Base-by-base conservation (phyloP, 208 protist genomes). In the Naegleria lovaniensis region DNA sequence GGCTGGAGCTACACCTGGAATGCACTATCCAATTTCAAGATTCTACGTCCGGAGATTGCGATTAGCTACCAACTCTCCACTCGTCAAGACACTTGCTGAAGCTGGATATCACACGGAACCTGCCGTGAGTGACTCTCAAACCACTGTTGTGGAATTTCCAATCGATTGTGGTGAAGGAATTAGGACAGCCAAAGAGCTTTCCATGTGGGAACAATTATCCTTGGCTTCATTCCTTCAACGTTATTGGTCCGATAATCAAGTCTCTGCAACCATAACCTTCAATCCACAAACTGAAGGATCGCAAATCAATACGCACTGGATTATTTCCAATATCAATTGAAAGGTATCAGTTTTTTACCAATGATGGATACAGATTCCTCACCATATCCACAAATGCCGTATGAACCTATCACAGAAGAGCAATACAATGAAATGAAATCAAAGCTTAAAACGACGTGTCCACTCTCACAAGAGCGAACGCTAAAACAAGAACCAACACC, bases 321-420 rank as follows among this genome's bases (percentile, higher is more conserved):
- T 89, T 96, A 95, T 88, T 97, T 94, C 90, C 95, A 97, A 92
- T 97, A 96, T 91, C 93, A 94, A 91, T 92, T 97, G 48, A 97
- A 97, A 52, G 95, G 95, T 90, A 88, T 95, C 16, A 93, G 91
- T n/a, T 95, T 96, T 90, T 91, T 96, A 38, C 94, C 94, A 43
- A 75, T 52, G 36, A 29, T 90, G n/a, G 43, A 58, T 36, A n/a
- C n/a, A 25, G 88, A 58, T 25, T 11, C 5, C 25, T 36, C 51
- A 16, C 40, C 58, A 6, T 96, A 96, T 88, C 52, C 58, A 51
- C 95, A 96, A 88, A 96, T 96, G 95, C 95, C 95, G 25, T 96
- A 96, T 90, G 95, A 96, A 91, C 85, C 90, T 38, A 96, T 96
- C 11, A 29, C 33, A 29, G 90, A 94, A n/a, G 59, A 92, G 0